phyloP scores from a whole-genome alignment of 1,284 basidiomycete species.

The Malassezia psittaci region DNA sequence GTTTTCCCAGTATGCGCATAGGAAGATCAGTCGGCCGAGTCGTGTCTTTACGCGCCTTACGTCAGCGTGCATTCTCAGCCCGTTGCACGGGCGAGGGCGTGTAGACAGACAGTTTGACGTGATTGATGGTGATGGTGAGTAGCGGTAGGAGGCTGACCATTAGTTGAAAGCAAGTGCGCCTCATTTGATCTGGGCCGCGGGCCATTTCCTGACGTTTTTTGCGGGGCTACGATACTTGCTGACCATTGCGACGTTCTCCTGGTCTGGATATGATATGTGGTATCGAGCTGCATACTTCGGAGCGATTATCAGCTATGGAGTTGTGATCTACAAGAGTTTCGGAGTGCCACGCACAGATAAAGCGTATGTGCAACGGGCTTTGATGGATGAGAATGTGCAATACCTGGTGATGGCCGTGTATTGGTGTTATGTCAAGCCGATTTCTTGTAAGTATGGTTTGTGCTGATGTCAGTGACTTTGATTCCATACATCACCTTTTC shows the following conservation, averaged over 20 bases:
- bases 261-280: slow-evolving; percentile 33
- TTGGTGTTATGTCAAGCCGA: slow-evolving; percentile 47
- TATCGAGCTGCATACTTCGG: slow-evolving; percentile 42
- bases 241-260: slow-evolving; percentile 25
- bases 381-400: slow-evolving; percentile 48
- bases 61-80: background rate
- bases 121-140: slow-evolving; percentile 4
- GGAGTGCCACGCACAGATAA: slow-evolving; percentile 43
- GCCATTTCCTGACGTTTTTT: slow-evolving; percentile 45
- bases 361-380: slow-evolving; percentile 44
- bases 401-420: slow-evolving; percentile 46
- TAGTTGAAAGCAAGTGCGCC: slow-evolving; percentile 27
- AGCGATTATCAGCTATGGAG: slow-evolving; percentile 47
- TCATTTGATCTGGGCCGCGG: slow-evolving; percentile 47
- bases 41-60: background rate
- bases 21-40: background rate
- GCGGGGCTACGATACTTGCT: slow-evolving; percentile 41
- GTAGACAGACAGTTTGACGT: background rate
- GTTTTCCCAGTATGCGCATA: background rate
- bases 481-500: slow-evolving; percentile 47
- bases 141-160: background rate
- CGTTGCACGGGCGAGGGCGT: slow-evolving; percentile 1
- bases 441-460: slow-evolving; percentile 27
- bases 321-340: slow-evolving; percentile 48
- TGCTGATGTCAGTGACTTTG: slow-evolving; percentile 30